A percentile compares a stretch with the other conserved stretches of the same genome.
Conservation (phyloP, 2,329 filamentous ascomycete species). For the Aspergillus terreus region DNA sequence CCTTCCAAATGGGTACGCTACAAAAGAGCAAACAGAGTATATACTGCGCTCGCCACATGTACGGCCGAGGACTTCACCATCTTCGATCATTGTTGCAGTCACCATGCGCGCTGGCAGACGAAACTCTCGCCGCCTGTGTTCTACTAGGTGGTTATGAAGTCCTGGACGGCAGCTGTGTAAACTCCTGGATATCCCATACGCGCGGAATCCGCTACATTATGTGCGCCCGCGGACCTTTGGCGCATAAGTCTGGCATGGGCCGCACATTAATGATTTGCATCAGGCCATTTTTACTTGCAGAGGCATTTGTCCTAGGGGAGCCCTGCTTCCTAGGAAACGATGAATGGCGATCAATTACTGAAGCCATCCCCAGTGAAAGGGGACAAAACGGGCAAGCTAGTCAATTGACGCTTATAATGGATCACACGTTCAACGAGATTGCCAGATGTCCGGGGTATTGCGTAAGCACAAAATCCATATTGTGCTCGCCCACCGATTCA, state of each 20-base stretch:
- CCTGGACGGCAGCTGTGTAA: slow-evolving; percentile 5
- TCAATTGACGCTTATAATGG: slow-evolving; percentile 1
- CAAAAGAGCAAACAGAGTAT: slow-evolving; percentile 1
- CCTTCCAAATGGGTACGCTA: slow-evolving; percentile 6
- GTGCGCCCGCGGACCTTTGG: slow-evolving; percentile 7
- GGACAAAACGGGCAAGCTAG: neutral
- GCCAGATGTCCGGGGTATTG: slow-evolving; percentile 11
- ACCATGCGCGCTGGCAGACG: slow-evolving; percentile 3
- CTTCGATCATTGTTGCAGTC: slow-evolving; percentile 5
- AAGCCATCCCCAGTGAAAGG: neutral
- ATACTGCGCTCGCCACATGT: slow-evolving; percentile 9
- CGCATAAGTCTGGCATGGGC: slow-evolving; percentile 10
- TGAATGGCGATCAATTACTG: slow-evolving; percentile 4
- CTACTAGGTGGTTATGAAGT: slow-evolving; percentile 11
- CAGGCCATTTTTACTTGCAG: slow-evolving; percentile 7
- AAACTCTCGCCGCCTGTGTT: slow-evolving; percentile 11
- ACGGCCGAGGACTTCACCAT: slow-evolving; percentile 6
- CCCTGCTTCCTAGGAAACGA: slow-evolving; percentile 8
- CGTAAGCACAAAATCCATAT: neutral
- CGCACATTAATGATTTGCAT: slow-evolving; percentile 9
- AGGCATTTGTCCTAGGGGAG: slow-evolving; percentile 2
- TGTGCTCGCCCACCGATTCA: neutral
- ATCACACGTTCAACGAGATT: slow-evolving; percentile 8
- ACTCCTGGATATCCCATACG: neutral
- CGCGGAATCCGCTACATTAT: slow-evolving; percentile 8